Base-by-base conservation (phyloP, 768 basidiomycete species). In the Russula sp. region DNA sequence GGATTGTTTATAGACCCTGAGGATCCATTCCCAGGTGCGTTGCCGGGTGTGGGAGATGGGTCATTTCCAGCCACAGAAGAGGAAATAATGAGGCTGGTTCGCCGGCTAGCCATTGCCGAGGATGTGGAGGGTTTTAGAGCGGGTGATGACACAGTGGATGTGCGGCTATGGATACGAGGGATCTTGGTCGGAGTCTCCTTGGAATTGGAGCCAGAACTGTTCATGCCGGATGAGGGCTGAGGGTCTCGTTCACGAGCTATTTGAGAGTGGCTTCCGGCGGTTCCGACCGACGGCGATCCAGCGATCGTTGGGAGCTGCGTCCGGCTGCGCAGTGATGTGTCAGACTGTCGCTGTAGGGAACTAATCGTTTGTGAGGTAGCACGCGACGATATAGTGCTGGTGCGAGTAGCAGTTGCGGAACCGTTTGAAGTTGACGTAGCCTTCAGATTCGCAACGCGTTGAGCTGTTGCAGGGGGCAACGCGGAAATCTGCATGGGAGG, bases 131-230 rank as follows among this genome's bases (percentile, higher is more conserved):
- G 77, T 68, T 85, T 86, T 59, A 84, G 73, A 48, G 87, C 81
- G 14, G 91, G 91, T 7, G 91, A 91, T 52, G 83, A 81, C 57
- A 81, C 82, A 10, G 88, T 84, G 5, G 91, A 89, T 2, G 87
- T 85, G 39, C 88, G 83, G 70, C 90, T 90, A n/a, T 91, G 88
- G 45, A 95, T 94, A 31, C 92, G 89, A 52, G 92, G 92, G 69
- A 94, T 95, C 77, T 93, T 94, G 20, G 92, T 95, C 3, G 92
- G 92, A 0, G 93, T 93, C 71, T 92, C 91, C 74, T 93, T 93
- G 6, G 82, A 72, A 60, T 86, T 74, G 10, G 78, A 75, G 34
- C 80, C 77, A 3, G 77, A 69, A 16, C 83, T 77, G 67, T 86
- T 87, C 60, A 78, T 70, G 45, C 82, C 72, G 11, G 81, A 77